phyloP scores from a whole-genome alignment of 23 red algal species.

The Gracilariopsis chorda region DNA sequence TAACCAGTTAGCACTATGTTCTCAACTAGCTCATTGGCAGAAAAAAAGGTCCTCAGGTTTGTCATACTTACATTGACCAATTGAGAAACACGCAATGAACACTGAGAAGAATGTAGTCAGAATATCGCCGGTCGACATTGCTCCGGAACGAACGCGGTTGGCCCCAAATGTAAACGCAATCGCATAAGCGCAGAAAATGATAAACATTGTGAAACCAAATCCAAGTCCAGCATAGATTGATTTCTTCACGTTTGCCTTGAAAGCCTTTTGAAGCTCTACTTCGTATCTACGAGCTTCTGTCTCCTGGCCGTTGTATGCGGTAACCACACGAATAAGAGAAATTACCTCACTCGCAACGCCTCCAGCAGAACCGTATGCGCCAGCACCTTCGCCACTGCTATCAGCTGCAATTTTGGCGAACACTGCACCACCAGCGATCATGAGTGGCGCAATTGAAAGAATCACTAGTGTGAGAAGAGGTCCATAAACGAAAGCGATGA shows the following conservation, averaged over 20 bases:
- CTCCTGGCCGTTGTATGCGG: constrained; percentile 72
- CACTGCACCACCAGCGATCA: constrained; percentile 70
- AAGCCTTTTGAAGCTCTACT: constrained; percentile 50
- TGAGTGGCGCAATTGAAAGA: constrained; percentile 67
- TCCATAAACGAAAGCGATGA: constrained; percentile 82
- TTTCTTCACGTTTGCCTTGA: constrained; percentile 60
- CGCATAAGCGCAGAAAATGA: constrained; percentile 88
- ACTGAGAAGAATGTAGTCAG: constrained; percentile 93
- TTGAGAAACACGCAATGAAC: constrained; percentile 83
- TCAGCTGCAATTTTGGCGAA: constrained; percentile 79
- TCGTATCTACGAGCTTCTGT: constrained; percentile 77
- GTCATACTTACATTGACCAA: constrained; percentile 93
- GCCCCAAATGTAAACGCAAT: constrained; percentile 89
- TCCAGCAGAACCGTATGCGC: constrained; percentile 89
- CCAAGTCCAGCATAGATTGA: constrained; percentile 53
- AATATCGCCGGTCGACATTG: constrained; percentile 58
- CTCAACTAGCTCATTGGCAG: too few relatives aligned
- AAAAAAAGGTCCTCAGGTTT: too few relatives aligned
- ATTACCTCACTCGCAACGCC: constrained; percentile 87
- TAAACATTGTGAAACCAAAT: constrained; percentile 90
- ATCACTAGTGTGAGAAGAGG: constrained; percentile 83
- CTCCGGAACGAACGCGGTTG: constrained; percentile 40
- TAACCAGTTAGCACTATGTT: too few relatives aligned
- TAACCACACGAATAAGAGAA: constrained; percentile 79
- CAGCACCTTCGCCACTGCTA: constrained; percentile 55